Conservation (phyloP, 345 rosid genomes). For the Microthlaspi erraticum region DNA sequence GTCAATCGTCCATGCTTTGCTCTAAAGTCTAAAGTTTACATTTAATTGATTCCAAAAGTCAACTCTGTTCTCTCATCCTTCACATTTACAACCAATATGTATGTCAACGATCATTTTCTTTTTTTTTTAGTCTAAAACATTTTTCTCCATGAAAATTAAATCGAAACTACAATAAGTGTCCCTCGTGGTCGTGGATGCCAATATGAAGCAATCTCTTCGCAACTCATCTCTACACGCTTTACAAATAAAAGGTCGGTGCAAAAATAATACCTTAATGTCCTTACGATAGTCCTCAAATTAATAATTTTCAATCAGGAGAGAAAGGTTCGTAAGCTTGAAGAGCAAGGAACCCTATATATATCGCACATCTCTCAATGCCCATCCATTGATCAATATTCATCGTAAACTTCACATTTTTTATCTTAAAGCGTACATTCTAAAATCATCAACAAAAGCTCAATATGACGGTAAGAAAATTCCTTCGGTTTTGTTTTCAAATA, state of each 20-base stretch:
- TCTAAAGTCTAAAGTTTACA: slow-evolving; percentile 39
- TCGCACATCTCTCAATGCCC: slow-evolving; percentile 3
- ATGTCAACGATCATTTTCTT: slow-evolving; percentile 10
- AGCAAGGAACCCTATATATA: slow-evolving; percentile 37
- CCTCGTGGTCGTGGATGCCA: slow-evolving; percentile 38
- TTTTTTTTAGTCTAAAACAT: background rate
- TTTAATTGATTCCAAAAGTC: slow-evolving; percentile 27
- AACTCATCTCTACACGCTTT: slow-evolving; percentile 25
- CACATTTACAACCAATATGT: slow-evolving; percentile 20
- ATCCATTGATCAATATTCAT: slow-evolving; percentile 35
- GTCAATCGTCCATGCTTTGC: slow-evolving; percentile 35
- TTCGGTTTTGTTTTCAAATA: slow-evolving; percentile 12
- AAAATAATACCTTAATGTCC: slow-evolving; percentile 19
- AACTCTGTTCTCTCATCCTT: slow-evolving; percentile 32
- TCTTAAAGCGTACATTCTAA: slow-evolving; percentile 14
- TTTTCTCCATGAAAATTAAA: background rate
- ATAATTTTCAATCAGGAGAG: slow-evolving; percentile 8
- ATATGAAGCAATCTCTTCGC: slow-evolving; percentile 35
- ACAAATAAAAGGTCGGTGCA: slow-evolving; percentile 44
- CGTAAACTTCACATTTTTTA: slow-evolving; percentile 10
- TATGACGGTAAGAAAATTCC: slow-evolving; percentile 38
- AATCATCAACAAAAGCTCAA: slow-evolving; percentile 34
- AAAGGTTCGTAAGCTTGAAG: slow-evolving; percentile 13
- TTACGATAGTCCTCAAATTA: slow-evolving; percentile 1
- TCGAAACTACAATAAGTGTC: slow-evolving; percentile 22